Percentiles rank a stretch among this genome's conserved stretches.
Evolutionary conservation across 495 filamentous ascomycete genomes (phyloP).

Genomic region (Usnea hakonensis): DNA sequence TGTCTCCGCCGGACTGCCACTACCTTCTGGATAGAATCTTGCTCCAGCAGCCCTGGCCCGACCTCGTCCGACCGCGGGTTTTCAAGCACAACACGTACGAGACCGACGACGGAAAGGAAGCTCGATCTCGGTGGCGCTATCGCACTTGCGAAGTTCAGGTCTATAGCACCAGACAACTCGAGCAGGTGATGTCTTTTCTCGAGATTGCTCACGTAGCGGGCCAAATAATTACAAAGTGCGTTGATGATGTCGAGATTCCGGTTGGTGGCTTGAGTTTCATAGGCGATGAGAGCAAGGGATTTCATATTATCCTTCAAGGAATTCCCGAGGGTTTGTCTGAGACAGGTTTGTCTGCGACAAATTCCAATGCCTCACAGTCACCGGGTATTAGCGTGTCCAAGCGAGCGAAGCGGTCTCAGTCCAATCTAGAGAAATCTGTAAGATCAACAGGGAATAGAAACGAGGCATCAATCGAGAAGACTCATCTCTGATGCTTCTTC

Average conservation of each 20-base stretch:
- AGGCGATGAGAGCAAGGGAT: background rate
- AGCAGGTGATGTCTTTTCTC: background rate
- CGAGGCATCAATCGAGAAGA: background rate
- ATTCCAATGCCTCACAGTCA: background rate
- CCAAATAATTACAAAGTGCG: background rate
- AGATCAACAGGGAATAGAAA: background rate
- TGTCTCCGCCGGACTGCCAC: background rate
- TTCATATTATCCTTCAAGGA: background rate
- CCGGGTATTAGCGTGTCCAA: background rate
- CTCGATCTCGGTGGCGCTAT: background rate
- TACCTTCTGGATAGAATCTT: background rate
- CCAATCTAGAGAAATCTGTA: background rate
- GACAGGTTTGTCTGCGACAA: background rate
- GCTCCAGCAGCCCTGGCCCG: background rate
- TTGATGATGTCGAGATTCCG: background rate
- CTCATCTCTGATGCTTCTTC: background rate
- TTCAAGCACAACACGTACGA: background rate
- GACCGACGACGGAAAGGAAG: background rate
- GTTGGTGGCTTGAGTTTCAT: background rate
- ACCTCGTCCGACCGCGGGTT: background rate
- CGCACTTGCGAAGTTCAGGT: background rate
- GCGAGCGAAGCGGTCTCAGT: background rate
- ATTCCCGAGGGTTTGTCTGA: background rate
- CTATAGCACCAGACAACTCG: rapidly evolving
- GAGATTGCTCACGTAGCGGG: background rate